Evolutionary conservation across 768 basidiomycete genomes (phyloP).

Genomic region (Pseudohyphozyma bogoriensis): DNA sequence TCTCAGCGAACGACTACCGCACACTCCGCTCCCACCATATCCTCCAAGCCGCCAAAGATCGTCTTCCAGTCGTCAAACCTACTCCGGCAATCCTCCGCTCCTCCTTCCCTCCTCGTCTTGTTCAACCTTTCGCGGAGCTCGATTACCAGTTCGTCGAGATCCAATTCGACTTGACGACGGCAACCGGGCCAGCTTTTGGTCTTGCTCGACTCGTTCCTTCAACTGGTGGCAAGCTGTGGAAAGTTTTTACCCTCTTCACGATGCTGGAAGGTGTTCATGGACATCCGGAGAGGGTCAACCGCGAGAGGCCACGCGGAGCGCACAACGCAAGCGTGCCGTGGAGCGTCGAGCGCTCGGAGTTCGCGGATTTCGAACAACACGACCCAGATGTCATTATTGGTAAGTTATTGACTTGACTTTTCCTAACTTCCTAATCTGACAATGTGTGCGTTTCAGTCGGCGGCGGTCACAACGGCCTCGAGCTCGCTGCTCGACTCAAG

Average conservation of each 20-base stretch:
- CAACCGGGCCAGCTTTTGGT: neutral
- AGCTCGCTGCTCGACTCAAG: slow-evolving; percentile 53
- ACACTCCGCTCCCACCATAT: neutral
- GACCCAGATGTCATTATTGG: neutral
- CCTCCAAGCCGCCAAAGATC: neutral
- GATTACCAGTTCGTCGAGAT: neutral
- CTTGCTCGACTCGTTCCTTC: neutral
- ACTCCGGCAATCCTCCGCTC: neutral
- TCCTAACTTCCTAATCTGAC: neutral
- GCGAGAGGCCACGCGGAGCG: neutral
- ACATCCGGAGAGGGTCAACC: neutral
- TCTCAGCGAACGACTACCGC: neutral
- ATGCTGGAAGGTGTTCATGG: neutral
- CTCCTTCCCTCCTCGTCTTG: neutral
- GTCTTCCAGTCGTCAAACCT: neutral
- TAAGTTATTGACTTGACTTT: neutral
- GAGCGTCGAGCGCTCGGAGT: neutral
- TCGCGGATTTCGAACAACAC: neutral
- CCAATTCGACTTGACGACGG: neutral
- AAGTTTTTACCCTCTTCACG: neutral
- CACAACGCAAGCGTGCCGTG: neutral
- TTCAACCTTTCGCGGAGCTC: neutral
- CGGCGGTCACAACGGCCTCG: slow-evolving; percentile 55
- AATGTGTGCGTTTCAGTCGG: slow-evolving; percentile 40
- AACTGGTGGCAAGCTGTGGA: neutral